phyloP scores from a whole-genome alignment of 768 basidiomycete species.

The Boletales sp. region DNA sequence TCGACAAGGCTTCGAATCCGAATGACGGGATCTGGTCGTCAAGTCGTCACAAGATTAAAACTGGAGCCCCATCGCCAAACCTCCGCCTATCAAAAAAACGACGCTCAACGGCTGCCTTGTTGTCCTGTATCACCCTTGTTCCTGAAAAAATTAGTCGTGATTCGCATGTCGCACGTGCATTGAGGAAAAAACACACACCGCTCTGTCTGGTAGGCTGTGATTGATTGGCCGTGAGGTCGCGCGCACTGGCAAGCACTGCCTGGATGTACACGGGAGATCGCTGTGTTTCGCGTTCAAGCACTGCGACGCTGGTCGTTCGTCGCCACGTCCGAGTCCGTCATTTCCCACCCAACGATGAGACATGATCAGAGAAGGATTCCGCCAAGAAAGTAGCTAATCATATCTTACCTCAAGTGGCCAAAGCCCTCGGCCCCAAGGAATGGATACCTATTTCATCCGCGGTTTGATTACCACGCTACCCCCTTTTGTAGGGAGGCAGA shows the following conservation, averaged over 20 bases:
- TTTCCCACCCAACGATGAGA: constrained; percentile 9
- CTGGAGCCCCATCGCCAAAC: constrained; percentile 4
- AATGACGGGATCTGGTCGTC: not conserved
- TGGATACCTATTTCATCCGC: constrained; percentile 11
- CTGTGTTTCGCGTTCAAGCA: not conserved
- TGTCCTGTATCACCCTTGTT: too few species aligned
- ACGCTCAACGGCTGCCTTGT: not conserved
- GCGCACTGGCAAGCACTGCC: too few species aligned
- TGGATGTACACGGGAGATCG: not conserved
- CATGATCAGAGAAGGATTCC: not conserved
- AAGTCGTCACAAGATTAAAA: constrained; percentile 2
- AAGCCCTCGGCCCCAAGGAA: constrained; percentile 30
- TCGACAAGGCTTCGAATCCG: not conserved
- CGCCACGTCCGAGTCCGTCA: not conserved
- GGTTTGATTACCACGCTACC: constrained; percentile 24
- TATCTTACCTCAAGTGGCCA: constrained; percentile 5
- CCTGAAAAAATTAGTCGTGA: constrained; percentile 14
- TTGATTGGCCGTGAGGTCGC: too few species aligned
- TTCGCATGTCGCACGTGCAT: constrained; percentile 13
- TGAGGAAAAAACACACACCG: too few species aligned
- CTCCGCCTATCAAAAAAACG: constrained; percentile 3
- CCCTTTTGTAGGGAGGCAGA: constrained; percentile 13
- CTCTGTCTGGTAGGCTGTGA: too few species aligned
- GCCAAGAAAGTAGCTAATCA: constrained; percentile 8
- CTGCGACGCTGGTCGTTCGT: not conserved